Conservation (phyloP, 371 early-diverging fungal species). For the Mortierella sp. region DNA sequence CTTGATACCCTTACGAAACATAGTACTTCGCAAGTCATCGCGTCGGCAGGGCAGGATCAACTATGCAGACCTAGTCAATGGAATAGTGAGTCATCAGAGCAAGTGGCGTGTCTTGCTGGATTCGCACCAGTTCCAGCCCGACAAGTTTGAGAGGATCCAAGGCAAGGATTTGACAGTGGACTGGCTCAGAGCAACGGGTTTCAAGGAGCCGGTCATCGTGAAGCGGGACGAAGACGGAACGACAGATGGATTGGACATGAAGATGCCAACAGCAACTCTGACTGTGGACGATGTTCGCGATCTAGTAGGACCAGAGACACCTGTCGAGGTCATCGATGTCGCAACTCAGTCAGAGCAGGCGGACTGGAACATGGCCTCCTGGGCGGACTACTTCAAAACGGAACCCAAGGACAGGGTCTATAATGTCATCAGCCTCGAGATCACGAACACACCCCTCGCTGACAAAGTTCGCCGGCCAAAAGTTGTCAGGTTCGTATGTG, state of each 20-base stretch:
- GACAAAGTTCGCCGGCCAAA: conserved; percentile 76
- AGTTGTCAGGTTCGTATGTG: conserved; percentile 73
- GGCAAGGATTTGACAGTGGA: conserved; percentile 70
- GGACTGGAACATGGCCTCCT: conserved; percentile 85
- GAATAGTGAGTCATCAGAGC: conserved; percentile 72
- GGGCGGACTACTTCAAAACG: conserved; percentile 84
- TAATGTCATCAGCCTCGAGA: conserved; percentile 92
- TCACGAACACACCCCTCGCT: conserved; percentile 80
- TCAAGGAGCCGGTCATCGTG: conserved; percentile 75
- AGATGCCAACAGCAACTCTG: conserved; percentile 75
- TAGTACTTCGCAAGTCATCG: conserved; percentile 68
- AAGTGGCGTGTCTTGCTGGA: conserved; percentile 74
- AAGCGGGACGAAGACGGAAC: conserved; percentile 20
- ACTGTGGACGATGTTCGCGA: conserved; percentile 81
- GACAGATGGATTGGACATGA: conserved; percentile 80
- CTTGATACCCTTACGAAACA: background rate
- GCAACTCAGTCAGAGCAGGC: conserved; percentile 82
- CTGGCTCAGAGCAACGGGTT: conserved; percentile 67
- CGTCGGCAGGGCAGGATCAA: conserved; percentile 71
- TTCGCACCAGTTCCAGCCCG: conserved; percentile 67
- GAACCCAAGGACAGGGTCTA: conserved; percentile 75
- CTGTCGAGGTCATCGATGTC: conserved; percentile 72
- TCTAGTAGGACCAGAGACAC: conserved; percentile 66
- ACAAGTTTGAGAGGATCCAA: conserved; percentile 68
- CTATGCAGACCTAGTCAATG: conserved; percentile 81